These are phyloP conservation scores for Saxophila tyrrhenica DNA, from an alignment of 495 filamentous ascomycete species.

Conservation along the genomic window DNA sequence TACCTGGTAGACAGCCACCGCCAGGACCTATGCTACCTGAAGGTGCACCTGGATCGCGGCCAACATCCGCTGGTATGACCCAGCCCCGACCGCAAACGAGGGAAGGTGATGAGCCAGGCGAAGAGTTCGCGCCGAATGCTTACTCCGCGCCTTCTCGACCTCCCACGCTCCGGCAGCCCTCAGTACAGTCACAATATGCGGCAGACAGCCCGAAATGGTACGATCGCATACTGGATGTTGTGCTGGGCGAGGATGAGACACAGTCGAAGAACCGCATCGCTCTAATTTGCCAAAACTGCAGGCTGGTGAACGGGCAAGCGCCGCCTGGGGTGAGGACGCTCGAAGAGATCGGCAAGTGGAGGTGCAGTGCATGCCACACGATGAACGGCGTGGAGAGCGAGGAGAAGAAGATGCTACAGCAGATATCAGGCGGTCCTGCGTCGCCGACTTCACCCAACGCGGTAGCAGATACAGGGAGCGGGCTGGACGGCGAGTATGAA, in stretches of 20 bases:
- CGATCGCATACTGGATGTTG: constrained; percentile 79
- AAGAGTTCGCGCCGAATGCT: constrained; percentile 52
- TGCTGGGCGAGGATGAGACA: constrained; percentile 92
- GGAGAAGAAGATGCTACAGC: constrained; percentile 42
- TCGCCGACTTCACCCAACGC: constrained; percentile 1
- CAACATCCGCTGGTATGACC: constrained; percentile 12
- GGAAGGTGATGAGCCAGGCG: constrained; percentile 6
- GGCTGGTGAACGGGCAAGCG: constrained; percentile 91
- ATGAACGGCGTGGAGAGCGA: constrained; percentile 76
- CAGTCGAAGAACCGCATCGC: constrained; percentile 81
- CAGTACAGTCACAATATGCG: constrained; percentile 25
- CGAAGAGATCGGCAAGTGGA: constrained; percentile 78
- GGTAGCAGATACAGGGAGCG: neutral
- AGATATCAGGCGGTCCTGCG: constrained; percentile 6
- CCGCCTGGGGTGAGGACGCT: constrained; percentile 71
- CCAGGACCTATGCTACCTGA: constrained; percentile 14
- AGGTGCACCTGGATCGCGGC: constrained; percentile 15
- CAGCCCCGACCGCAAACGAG: neutral
- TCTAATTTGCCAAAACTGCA: constrained; percentile 71
- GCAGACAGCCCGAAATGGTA: constrained; percentile 67
- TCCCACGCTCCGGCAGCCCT: neutral
- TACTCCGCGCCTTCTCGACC: constrained; percentile 23
- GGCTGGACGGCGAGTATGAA: constrained; percentile 2
- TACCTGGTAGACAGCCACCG: constrained; percentile 31
- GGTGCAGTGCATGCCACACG: constrained; percentile 72